Conservation (phyloP, 75 land plant species). For the Picea glauca region DNA sequence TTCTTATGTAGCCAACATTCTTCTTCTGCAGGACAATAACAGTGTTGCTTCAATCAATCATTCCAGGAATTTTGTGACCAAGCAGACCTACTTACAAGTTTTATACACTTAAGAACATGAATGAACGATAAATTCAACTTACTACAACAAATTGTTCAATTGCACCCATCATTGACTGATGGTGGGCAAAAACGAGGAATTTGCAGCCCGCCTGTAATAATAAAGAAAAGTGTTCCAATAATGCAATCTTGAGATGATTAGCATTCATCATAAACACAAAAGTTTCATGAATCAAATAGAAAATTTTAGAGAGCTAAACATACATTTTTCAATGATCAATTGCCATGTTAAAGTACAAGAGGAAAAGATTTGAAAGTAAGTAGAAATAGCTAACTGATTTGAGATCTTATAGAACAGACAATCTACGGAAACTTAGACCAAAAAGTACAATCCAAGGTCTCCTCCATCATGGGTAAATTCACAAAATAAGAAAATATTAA, state of each 20-base stretch:
- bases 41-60: constrained; percentile 1
- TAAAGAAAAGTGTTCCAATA: not conserved
- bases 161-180: constrained; percentile 75
- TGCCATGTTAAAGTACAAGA: not conserved
- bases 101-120: not conserved
- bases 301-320: not conserved
- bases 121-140: constrained; percentile 15
- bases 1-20: constrained; percentile 79
- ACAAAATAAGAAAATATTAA: too few relatives aligned
- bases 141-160: constrained; percentile 74
- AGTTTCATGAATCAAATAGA: not conserved
- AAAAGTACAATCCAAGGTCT: too few relatives aligned
- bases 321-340: not conserved
- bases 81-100: not conserved
- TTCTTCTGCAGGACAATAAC: constrained; percentile 48
- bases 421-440: too few relatives aligned
- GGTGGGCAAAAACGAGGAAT: constrained; percentile 92
- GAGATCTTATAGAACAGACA: too few relatives aligned
- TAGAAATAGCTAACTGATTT: not conserved
- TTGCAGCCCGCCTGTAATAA: constrained; percentile 87
- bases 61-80: not conserved
- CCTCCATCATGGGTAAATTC: too few relatives aligned
- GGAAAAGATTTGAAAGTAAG: not conserved
- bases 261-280: not conserved
- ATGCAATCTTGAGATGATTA: not conserved